A percentile compares a stretch with the other conserved stretches of the same genome.
phyloP scores from a whole-genome alignment of 2,329 filamentous ascomycete species.

The Fusarium sp. region DNA sequence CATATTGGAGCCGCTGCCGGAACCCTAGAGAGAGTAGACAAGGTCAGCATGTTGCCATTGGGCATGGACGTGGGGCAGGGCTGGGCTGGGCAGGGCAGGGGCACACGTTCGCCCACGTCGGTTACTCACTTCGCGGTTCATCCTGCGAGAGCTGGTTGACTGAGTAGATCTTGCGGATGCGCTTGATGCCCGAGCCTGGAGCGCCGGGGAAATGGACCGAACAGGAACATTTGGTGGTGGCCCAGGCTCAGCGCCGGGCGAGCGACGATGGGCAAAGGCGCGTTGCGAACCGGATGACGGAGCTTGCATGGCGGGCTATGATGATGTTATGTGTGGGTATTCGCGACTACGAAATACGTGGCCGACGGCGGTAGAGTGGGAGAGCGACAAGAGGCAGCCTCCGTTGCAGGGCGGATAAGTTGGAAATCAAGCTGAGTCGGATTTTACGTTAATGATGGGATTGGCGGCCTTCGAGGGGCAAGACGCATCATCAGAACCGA shows the following conservation, averaged over 20 bases:
- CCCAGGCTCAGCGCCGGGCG: conserved; percentile 68
- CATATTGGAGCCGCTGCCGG: conserved; percentile 72
- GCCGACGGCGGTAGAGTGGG: background rate
- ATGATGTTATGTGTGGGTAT: background rate
- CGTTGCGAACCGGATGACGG: conserved; percentile 56
- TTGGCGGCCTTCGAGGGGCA: conserved; percentile 41
- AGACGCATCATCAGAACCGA: conserved; percentile 42
- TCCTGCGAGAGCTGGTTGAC: conserved; percentile 46
- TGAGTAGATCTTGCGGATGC: conserved; percentile 72
- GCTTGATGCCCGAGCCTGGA: conserved; percentile 71
- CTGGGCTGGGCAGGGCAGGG: conserved; percentile 37
- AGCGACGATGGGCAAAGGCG: conserved; percentile 64
- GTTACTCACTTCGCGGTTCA: conserved; percentile 49
- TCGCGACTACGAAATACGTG: conserved; percentile 13
- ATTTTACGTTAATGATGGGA: conserved; percentile 37
- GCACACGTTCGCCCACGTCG: conserved; percentile 20
- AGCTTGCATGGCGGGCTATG: conserved; percentile 35
- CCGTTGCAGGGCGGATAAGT: conserved; percentile 4
- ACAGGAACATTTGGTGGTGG: conserved; percentile 64
- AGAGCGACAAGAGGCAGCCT: conserved; percentile 7
- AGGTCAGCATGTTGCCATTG: conserved; percentile 40
- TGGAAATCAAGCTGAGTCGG: conserved; percentile 19
- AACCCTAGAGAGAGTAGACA: conserved; percentile 46
- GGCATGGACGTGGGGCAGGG: conserved; percentile 32
- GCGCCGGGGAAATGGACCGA: conserved; percentile 69